Evolutionary conservation across 1,284 basidiomycete species (phyloP), one percentile per base, ranked within the genome.

Genomic region (Schizopora paradoxa): DNA sequence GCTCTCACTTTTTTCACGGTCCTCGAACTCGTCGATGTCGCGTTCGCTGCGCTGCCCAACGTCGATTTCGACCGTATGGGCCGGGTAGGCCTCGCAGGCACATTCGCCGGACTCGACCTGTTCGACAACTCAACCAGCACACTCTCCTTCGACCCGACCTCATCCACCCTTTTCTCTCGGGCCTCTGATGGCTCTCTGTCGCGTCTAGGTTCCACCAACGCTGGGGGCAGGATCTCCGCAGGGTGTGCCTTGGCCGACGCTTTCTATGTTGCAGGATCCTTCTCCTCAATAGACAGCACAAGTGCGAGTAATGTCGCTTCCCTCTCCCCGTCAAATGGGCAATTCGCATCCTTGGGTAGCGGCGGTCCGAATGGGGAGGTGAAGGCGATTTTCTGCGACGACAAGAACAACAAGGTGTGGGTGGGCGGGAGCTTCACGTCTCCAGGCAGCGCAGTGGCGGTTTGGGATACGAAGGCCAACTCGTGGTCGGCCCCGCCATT

Each of bases 51-150:
- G 41, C 66, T 87, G 37, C 91, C 91, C 27, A 74, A 79, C 57
- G 80, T 96, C 66, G 91, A 96, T 67, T 95, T 90, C 64, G 73
- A 85, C 59, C 83, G 86, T 51, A 93, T 95, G 87, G 92, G 92
- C 53, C 81, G 73, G 47, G 91, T 96, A 47, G 91, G 82, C 45
- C 72, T 96, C 35, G 80, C 84, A 28, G 93, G 93, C 45, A 74
- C 86, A 14, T 97, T 96, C 62, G 76, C 85, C 22, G 91, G 91
- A 36, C 70, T 97, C 49, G 84, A 86, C 60, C 66, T 92, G 44
- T 82, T 86, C 68, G 70, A 77, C 58, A 77, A 79, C 58, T 64
- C 73, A 13, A 59, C 66, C 27, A 64, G 76, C 48, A n/a, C n/a
- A n/a, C 57, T 74, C 53, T 62, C 77, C 25, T 81, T 86, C 62